A percentile compares a stretch with the other conserved stretches of the same genome.
These are phyloP conservation scores for Enterospora canceri DNA, from an alignment of 371 early-diverging fungal species.

Conservation along the genomic window DNA sequence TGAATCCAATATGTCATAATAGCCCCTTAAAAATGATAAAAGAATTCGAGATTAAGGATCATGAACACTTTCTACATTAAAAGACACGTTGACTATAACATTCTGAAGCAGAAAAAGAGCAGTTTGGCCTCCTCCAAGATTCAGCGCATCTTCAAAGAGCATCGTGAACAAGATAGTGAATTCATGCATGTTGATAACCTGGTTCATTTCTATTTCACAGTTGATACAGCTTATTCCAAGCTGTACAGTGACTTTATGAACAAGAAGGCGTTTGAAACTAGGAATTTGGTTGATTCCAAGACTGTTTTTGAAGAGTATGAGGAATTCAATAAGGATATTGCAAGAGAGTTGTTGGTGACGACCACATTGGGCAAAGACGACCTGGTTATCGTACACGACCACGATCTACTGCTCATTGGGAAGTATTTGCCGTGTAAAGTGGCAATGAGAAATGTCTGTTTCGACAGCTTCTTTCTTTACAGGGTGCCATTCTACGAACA, in stretches of 20 bases:
- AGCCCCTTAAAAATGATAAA: too few species aligned
- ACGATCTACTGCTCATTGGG: conserved; percentile 3
- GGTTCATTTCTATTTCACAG: not conserved
- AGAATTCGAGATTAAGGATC: not conserved
- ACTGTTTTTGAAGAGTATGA: conserved; percentile 14
- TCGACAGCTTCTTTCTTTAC: conserved; percentile 20
- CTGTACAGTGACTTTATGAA: conserved; percentile 10
- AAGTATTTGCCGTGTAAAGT: conserved; percentile 9
- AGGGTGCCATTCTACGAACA: conserved; percentile 14
- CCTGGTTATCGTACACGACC: conserved; percentile 26
- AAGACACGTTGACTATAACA: not conserved
- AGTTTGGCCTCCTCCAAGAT: conserved; percentile 9
- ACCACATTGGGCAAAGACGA: conserved; percentile 13
- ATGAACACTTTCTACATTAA: not conserved
- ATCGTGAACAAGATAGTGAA: not conserved
- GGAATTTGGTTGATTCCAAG: not conserved
- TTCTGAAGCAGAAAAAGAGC: not conserved
- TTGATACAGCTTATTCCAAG: not conserved
- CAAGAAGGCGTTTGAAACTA: not conserved
- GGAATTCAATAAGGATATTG: conserved; percentile 1
- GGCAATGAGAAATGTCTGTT: conserved; percentile 23
- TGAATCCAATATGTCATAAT: too few species aligned
- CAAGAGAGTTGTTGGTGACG: conserved; percentile 8
- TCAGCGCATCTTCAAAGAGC: not conserved
- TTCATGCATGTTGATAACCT: conserved; percentile 12